Conservation (phyloP, 371 early-diverging fungal genomes). For the Funneliformis caledonium region DNA sequence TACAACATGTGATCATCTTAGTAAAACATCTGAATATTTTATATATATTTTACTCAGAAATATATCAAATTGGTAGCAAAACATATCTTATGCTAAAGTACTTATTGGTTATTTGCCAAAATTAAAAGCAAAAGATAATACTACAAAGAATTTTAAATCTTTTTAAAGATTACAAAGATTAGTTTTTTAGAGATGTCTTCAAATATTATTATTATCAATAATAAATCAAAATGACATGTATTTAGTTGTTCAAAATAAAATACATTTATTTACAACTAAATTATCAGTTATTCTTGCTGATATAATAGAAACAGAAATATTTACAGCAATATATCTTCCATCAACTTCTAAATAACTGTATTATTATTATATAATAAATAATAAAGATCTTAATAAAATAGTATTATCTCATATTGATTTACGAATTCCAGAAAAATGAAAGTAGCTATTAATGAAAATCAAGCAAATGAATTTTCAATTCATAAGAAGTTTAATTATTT, state of each 20-base stretch:
- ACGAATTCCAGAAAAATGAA: background rate
- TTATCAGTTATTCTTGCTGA: constrained; percentile 2
- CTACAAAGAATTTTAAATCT: background rate
- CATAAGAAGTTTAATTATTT: background rate
- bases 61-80: background rate
- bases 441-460: background rate
- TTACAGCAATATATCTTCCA: background rate
- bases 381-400: background rate
- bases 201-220: background rate
- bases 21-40: background rate
- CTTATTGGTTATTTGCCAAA: background rate
- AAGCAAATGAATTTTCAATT: background rate
- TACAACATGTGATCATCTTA: background rate
- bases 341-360: background rate
- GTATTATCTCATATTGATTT: background rate
- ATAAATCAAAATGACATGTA: background rate
- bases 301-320: background rate
- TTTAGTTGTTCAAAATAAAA: background rate
- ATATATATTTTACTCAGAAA: constrained; percentile 1
- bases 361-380: background rate
- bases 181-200: constrained; percentile 1
- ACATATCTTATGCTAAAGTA: background rate
- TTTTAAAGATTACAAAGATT: background rate
- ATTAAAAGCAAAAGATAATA: constrained; percentile 1
- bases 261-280: background rate